These are phyloP conservation scores for Sporisorium scitamineum DNA, from an alignment of 1,284 basidiomycete species.

Conservation along the genomic window DNA sequence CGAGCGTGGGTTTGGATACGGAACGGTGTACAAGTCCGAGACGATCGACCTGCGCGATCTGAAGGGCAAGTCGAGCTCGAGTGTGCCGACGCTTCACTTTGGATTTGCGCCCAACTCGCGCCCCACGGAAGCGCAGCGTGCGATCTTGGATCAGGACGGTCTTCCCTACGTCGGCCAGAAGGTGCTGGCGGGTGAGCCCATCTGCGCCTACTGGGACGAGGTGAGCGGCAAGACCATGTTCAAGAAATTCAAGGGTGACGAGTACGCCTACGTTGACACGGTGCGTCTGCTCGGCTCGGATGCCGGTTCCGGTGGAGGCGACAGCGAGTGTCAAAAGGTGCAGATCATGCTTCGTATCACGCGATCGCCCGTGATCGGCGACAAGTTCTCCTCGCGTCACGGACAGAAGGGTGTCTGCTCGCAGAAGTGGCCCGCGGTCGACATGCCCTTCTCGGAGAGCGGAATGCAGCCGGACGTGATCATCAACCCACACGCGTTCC, in stretches of 20 bases:
- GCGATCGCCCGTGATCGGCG: slow-evolving; percentile 95
- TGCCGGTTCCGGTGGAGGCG: slow-evolving; percentile 73
- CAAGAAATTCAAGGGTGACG: slow-evolving; percentile 97
- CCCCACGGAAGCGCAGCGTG: slow-evolving; percentile 58
- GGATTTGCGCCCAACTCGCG: slow-evolving; percentile 77
- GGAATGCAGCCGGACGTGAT: slow-evolving; percentile 99
- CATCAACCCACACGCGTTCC: slow-evolving; percentile 99
- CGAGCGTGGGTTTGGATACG: slow-evolving; percentile 97
- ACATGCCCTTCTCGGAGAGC: slow-evolving; percentile 99
- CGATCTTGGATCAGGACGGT: slow-evolving; percentile 85
- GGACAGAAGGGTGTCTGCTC: slow-evolving; percentile 99
- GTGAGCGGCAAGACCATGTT: slow-evolving; percentile 84
- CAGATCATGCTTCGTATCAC: slow-evolving; percentile 94
- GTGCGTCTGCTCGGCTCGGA: slow-evolving; percentile 92
- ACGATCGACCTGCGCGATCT: slow-evolving; percentile 89
- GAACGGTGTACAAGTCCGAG: slow-evolving; percentile 95
- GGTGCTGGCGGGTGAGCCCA: slow-evolving; percentile 80
- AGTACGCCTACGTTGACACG: slow-evolving; percentile 88
- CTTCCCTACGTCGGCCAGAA: slow-evolving; percentile 82
- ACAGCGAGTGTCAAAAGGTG: slow-evolving; percentile 89
- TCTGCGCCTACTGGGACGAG: slow-evolving; percentile 84
- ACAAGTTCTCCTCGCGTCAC: slow-evolving; percentile 99
- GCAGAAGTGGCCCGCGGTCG: slow-evolving; percentile 96
- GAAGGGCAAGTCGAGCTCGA: slow-evolving; percentile 43
- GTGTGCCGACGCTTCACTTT: slow-evolving; percentile 77